Evolutionary conservation across 805 yeast genomes (phyloP).

Genomic region (Kodamaea jinghongensis): DNA sequence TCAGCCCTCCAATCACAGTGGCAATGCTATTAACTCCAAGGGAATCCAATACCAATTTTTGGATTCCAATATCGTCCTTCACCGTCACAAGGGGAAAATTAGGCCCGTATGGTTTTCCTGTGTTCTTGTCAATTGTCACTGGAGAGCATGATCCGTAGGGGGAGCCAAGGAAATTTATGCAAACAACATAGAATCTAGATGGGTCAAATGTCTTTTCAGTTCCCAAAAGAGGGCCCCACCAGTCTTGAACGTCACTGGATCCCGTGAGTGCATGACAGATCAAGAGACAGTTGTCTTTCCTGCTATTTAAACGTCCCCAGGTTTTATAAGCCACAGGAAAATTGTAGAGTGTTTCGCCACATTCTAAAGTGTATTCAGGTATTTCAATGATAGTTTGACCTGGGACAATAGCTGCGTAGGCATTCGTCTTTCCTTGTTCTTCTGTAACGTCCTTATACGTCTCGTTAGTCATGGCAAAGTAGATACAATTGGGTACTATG

Average conservation of each 20-base stretch:
- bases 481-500: conserved; percentile 17
- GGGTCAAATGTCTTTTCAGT: conserved; percentile 88
- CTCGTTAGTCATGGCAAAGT: conserved; percentile 12
- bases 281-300: conserved; percentile 74
- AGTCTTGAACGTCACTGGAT: conserved; percentile 89
- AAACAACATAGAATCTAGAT: conserved; percentile 75
- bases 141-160: conserved; percentile 98
- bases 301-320: conserved; percentile 82
- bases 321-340: conserved; percentile 95
- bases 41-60: conserved; percentile 71
- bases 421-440: conserved; percentile 54
- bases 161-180: conserved; percentile 90
- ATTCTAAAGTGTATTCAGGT: conserved; percentile 73
- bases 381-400: conserved; percentile 77
- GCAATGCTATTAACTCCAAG: conserved; percentile 80
- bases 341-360: conserved; percentile 67
- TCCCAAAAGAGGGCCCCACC: conserved; percentile 99
- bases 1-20: conserved; percentile 90
- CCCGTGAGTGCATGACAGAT: conserved; percentile 97
- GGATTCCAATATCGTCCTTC: conserved; percentile 87
- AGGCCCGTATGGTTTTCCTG: conserved; percentile 82
- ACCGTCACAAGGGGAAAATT: conserved; percentile 91
- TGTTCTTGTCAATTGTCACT: conserved; percentile 71
- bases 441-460: conserved; percentile 40
- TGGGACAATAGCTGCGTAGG: conserved; percentile 64